Base-by-base conservation (phyloP, 352 stramenopile genomes). In the Chrysophaeum taylorii region DNA sequence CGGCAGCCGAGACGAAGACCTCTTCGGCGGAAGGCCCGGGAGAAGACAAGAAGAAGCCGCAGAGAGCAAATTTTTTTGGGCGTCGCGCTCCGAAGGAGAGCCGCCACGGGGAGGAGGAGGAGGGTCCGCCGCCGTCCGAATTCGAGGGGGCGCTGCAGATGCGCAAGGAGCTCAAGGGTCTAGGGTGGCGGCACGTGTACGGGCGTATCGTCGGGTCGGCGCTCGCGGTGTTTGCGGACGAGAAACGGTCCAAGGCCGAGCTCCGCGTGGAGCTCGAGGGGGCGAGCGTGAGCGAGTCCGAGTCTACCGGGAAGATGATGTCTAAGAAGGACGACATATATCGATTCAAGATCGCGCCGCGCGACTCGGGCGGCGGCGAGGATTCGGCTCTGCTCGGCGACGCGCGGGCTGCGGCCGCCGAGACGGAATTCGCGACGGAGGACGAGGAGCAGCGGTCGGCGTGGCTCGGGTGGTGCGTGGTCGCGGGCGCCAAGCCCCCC, bases 251-350 rank as follows among this genome's bases (percentile, higher is more conserved):
- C 9, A 57, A 57, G 45, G 45, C 45, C 12, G 45, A 57, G 45
- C 9, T 57, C 9, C 45, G 45, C 18, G 5, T 57, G 12, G 45
- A 27, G 12, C 12, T 57, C 9, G 23, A 5, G 12, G 45, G 45
- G 18, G 45, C 45, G 45, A 18, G 31, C 9, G 18, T 57, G 12
- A 33, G 18, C 9, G 45, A 57, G 23, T 27, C 9, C 12, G n/a
- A 18, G 9, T 27, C 12, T 5, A 18, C n/a, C 7, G 45, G 45
- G 18, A 57, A 57, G 23, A 12, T 57, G 31, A 25, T 12, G 7
- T 57, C 45, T 12, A 57, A 57, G 23, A 57, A 57, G 23, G 45
- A 57, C 45, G 45, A 57, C 12, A 57, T 57, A 12, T 57, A 33
- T 25, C 45, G 45, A 5, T 57, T 12, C 12, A 18, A 25, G 5